Base-by-base conservation (phyloP, 352 stramenopile species). In the Globisporangium abappressorium region DNA sequence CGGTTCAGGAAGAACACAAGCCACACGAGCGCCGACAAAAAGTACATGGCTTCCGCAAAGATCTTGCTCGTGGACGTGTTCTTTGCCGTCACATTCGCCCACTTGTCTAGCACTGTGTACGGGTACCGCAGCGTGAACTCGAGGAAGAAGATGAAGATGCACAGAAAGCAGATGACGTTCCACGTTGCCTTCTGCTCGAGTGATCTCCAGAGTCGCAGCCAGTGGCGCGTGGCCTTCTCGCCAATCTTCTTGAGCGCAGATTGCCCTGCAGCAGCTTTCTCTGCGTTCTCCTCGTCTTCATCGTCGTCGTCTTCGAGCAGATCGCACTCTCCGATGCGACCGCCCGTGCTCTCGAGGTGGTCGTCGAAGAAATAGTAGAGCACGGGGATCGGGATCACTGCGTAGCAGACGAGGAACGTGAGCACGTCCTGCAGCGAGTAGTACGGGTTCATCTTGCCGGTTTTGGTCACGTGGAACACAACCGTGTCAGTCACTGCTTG, bases 91-190 rank as follows among this genome's bases (percentile, higher is more conserved):
- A 83, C 75, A 2, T 60, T 64, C 26, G 67, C 79, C 78, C 78
- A 85, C 57, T 77, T 64, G 51, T 81, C 71, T 2, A 85, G 67
- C 28, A 78, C 62, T 2, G 41, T 69, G 5, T 73, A 76, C 26
- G 78, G 71, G 49, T 85, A 85, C 33, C 67, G 74, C 11, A 85
- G 59, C 18, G 78, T 80, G 54, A 85, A 85, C 53, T 85, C 78
- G 24, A 60, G 77, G 57, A 85, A 78, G 65, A 85, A 77, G 36
- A 85, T 68, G 54, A 80, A 85, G 20, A 76, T 63, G 41, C 80
- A 74, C 22, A 85, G 68, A 61, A 82, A 85, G 9, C 68, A 62
- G 6, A 75, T 70, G 24, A 84, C 68, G 5, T 69, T 64, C 20
- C 76, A 82, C 20, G 76, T 84, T 3, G 78, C 75, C 34, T 78